Percentiles rank a stretch among this genome's conserved stretches.
Evolutionary conservation across 2,329 filamentous ascomycete species (phyloP).

Genomic region (Talaromyces sp.): DNA sequence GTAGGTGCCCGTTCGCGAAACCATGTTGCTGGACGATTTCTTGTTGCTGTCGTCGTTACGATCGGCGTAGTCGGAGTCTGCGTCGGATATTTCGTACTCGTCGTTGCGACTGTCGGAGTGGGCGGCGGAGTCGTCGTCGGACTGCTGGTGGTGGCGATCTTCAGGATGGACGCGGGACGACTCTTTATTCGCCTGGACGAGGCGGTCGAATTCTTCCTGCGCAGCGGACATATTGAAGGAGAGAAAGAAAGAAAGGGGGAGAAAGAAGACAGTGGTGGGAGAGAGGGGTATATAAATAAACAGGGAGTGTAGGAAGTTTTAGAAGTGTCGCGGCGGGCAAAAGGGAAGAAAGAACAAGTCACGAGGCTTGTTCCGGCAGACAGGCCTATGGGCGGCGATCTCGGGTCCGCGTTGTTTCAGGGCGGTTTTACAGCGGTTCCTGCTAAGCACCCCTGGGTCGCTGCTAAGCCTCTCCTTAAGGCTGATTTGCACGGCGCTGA

Average conservation of each 20-base stretch:
- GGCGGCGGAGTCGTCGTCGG: conserved; percentile 24
- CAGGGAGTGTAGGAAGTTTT: neutral
- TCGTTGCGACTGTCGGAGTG: conserved; percentile 23
- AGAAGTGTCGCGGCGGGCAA: neutral
- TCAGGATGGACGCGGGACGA: conserved; percentile 36
- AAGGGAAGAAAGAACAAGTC: neutral
- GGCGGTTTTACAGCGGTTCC: neutral
- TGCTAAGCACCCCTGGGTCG: neutral
- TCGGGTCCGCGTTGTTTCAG: neutral
- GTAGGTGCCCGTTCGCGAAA: conserved; percentile 32
- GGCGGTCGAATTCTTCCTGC: conserved; percentile 43
- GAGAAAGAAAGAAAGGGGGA: conserved; percentile 6
- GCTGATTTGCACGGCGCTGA: neutral
- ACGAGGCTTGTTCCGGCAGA: neutral
- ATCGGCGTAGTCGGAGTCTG: conserved; percentile 29
- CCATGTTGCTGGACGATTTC: conserved; percentile 24
- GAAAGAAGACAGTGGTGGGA: neutral
- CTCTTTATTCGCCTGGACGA: conserved; percentile 32
- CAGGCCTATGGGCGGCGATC: neutral
- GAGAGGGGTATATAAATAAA: neutral
- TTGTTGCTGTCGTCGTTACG: conserved; percentile 22
- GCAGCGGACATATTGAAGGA: conserved; percentile 37
- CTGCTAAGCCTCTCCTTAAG: neutral
- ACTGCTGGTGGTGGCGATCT: conserved; percentile 29
- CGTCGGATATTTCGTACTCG: conserved; percentile 23